These are phyloP conservation scores for Acer campestre DNA, from an alignment of 345 rosid genomes.

Conservation along the genomic window DNA sequence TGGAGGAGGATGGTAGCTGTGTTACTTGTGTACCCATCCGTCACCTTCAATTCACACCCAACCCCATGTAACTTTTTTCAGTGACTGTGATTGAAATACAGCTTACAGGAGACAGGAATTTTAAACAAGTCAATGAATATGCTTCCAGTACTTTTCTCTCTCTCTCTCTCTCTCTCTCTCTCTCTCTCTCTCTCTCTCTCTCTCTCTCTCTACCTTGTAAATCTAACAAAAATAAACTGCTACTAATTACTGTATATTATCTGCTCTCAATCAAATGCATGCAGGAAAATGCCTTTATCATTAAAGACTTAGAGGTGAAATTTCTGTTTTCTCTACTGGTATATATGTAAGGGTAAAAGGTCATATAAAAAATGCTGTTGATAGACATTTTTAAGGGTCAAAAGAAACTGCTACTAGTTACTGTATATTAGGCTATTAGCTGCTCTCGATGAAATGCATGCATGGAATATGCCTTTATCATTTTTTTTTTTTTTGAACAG, in stretches of 20 bases:
- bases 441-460: not conserved
- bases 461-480: not conserved
- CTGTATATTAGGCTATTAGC: not conserved
- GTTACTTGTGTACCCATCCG: slow-evolving; percentile 13
- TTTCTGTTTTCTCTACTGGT: no score
- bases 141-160: not conserved
- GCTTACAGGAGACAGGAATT: slow-evolving; percentile 19
- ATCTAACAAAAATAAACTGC: not conserved
- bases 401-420: not conserved
- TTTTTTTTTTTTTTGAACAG: no score
- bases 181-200: not conserved
- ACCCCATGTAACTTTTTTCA: slow-evolving; percentile 8
- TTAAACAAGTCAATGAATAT: slow-evolving; percentile 22
- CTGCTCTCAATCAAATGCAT: not conserved
- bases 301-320: no score
- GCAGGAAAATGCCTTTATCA: not conserved
- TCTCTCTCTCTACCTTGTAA: not conserved
- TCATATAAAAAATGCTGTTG: not conserved
- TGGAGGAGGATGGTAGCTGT: not conserved
- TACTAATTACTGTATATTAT: not conserved
- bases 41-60: slow-evolving; percentile 34
- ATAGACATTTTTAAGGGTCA: not conserved
- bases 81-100: slow-evolving; percentile 16
- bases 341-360: no score
- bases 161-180: not conserved